These are phyloP conservation scores for Fusarium praegraminearum DNA, from an alignment of 2,329 filamentous ascomycete species.

Conservation along the genomic window DNA sequence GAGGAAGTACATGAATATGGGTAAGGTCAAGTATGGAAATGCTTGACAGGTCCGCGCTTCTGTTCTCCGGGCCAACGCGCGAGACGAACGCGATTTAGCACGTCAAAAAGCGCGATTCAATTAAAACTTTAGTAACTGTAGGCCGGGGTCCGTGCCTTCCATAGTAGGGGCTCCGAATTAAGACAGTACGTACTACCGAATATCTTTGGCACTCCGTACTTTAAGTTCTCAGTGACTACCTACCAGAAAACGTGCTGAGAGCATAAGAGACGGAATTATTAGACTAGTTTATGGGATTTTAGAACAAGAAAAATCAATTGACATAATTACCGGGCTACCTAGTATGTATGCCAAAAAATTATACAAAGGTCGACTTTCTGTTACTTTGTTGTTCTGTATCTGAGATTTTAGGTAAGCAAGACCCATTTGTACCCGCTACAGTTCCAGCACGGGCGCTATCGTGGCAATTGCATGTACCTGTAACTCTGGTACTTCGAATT, in stretches of 20 bases:
- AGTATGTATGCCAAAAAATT: no score
- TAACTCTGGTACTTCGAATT: not conserved
- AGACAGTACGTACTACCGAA: not conserved
- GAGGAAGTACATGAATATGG: not conserved
- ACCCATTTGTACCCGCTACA: slow-evolving; percentile 15
- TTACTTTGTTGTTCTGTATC: not conserved
- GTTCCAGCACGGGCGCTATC: not conserved
- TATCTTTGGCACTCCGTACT: not conserved
- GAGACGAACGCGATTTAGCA: slow-evolving; percentile 35
- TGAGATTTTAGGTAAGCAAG: slow-evolving; percentile 21
- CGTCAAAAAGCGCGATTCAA: slow-evolving; percentile 40
- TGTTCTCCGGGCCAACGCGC: slow-evolving; percentile 43
- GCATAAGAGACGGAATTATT: not conserved
- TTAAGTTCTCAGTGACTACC: not conserved
- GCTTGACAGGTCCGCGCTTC: slow-evolving; percentile 38
- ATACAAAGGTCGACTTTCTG: not conserved
- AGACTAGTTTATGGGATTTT: not conserved
- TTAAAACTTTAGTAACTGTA: slow-evolving; percentile 37
- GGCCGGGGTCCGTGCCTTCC: slow-evolving; percentile 37
- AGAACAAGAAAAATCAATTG: not conserved
- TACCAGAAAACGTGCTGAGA: not conserved
- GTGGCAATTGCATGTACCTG: slow-evolving; percentile 3
- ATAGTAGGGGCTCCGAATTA: not conserved
- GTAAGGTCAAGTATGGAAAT: slow-evolving; percentile 13
- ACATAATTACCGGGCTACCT: not conserved